These are phyloP conservation scores for Pestalotiopsis sp. DNA, from an alignment of 2,329 filamentous ascomycete species.

Conservation along the genomic window DNA sequence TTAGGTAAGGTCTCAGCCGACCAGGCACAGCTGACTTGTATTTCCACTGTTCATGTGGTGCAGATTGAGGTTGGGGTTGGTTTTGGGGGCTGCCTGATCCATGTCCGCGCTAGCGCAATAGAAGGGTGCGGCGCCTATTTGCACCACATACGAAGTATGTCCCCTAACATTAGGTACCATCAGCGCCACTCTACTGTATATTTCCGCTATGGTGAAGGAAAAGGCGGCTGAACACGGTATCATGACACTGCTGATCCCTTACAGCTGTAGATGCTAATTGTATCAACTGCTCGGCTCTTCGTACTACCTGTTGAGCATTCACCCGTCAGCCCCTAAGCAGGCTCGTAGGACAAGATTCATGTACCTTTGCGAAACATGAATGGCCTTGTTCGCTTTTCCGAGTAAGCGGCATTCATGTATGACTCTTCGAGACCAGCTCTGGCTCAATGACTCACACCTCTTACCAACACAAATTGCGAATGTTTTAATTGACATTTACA, in stretches of 20 bases:
- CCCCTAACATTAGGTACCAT: too few relatives aligned
- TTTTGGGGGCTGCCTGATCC: not conserved
- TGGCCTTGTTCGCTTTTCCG: not conserved
- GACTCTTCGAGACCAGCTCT: not conserved
- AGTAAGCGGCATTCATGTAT: not conserved
- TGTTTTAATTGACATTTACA: not conserved
- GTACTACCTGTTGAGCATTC: not conserved
- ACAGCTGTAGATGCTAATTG: too few relatives aligned
- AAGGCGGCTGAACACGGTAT: too few relatives aligned
- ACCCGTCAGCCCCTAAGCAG: not conserved
- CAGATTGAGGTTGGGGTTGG: too few relatives aligned
- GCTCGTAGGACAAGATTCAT: not conserved
- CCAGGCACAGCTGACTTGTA: not conserved
- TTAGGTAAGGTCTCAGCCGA: not conserved
- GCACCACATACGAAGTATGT: too few relatives aligned
- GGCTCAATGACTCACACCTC: not conserved
- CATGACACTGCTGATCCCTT: too few relatives aligned
- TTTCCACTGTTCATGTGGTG: not conserved
- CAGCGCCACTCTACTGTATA: too few relatives aligned
- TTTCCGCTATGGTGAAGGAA: too few relatives aligned
- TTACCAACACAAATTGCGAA: not conserved
- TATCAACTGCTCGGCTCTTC: too few relatives aligned
- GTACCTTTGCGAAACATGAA: not conserved
- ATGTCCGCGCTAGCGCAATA: not conserved
- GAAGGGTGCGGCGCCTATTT: not conserved